These are phyloP conservation scores for Phaeomoniella chlamydospora DNA, from an alignment of 2,329 filamentous ascomycete species.

Conservation along the genomic window DNA sequence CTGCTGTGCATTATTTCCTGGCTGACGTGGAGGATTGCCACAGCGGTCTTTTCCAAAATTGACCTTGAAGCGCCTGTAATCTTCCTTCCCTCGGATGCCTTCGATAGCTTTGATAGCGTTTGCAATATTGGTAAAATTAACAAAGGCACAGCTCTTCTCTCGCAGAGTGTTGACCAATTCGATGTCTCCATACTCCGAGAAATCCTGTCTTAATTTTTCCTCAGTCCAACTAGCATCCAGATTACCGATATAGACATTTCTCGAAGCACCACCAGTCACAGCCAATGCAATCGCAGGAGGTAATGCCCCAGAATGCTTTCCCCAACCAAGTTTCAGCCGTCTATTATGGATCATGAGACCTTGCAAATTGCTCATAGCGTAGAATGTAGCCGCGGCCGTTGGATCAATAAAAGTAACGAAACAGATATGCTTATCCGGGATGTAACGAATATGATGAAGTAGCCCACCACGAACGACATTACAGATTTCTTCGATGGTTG, in stretches of 20 bases:
- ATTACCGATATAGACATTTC: conserved; percentile 97
- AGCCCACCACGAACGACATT: conserved; percentile 94
- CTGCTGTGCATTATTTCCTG: conserved; percentile 46
- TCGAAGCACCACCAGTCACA: conserved; percentile 90
- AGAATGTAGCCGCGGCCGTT: conserved; percentile 93
- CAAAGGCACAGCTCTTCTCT: conserved; percentile 98
- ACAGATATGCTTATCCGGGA: conserved; percentile 99
- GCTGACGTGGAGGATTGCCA: conserved; percentile 86
- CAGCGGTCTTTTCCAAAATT: conserved; percentile 99
- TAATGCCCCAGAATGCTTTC: conserved; percentile 93
- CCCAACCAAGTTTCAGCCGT: conserved; percentile 96
- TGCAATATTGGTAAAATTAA: conserved; percentile 99
- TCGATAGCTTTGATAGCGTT: conserved; percentile 99
- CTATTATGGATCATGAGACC: conserved; percentile 99
- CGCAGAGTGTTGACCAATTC: conserved; percentile 91
- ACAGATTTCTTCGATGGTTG: conserved; percentile 98
- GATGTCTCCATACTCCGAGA: conserved; percentile 94
- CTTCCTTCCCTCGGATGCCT: conserved; percentile 82
- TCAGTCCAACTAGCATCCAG: conserved; percentile 95
- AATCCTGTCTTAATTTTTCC: conserved; percentile 88
- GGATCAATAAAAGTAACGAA: conserved; percentile 99
- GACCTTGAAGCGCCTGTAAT: conserved; percentile 98
- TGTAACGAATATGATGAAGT: conserved; percentile 95
- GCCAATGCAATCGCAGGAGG: conserved; percentile 91
- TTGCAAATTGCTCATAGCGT: conserved; percentile 91